Evolutionary conservation across 2,329 filamentous ascomycete genomes (phyloP).

Genomic region (Colletotrichum tropicicola): DNA sequence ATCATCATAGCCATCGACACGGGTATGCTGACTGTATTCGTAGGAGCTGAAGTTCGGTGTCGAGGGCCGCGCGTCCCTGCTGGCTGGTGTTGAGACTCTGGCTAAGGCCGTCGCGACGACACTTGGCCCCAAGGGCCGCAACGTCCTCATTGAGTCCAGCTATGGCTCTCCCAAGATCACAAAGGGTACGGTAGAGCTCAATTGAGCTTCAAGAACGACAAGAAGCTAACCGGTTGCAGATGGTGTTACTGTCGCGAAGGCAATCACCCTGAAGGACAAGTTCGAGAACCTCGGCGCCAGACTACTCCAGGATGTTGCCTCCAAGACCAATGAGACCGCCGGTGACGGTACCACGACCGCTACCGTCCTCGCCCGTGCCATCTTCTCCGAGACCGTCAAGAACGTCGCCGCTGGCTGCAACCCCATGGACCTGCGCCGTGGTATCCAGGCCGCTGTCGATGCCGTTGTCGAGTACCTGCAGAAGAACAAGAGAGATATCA

Average conservation of each 20-base stretch:
- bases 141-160: constrained; percentile 97
- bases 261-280: constrained; percentile 95
- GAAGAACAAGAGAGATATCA: constrained; percentile 97
- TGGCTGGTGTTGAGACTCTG: constrained; percentile 95
- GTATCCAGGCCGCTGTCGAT: constrained; percentile 96
- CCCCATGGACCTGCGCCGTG: constrained; percentile 97
- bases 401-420: constrained; percentile 99
- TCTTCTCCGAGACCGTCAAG: constrained; percentile 99
- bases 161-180: constrained; percentile 99
- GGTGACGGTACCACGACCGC: constrained; percentile 99
- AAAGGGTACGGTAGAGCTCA: constrained; percentile 74
- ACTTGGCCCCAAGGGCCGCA: constrained; percentile 96
- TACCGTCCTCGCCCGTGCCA: constrained; percentile 94
- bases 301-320: constrained; percentile 96
- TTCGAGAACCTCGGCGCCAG: constrained; percentile 99
- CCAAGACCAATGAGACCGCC: constrained; percentile 98
- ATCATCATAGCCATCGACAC: constrained; percentile 29
- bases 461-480: constrained; percentile 94
- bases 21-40: constrained; percentile 39
- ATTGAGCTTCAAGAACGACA: background rate
- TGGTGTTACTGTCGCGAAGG: constrained; percentile 89
- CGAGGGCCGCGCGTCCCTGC: constrained; percentile 86
- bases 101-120: constrained; percentile 96
- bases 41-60: constrained; percentile 99
- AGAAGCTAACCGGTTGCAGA: constrained; percentile 58